phyloP scores from a whole-genome alignment of 306 rosid species.

The Cucurbita maxima region DNA sequence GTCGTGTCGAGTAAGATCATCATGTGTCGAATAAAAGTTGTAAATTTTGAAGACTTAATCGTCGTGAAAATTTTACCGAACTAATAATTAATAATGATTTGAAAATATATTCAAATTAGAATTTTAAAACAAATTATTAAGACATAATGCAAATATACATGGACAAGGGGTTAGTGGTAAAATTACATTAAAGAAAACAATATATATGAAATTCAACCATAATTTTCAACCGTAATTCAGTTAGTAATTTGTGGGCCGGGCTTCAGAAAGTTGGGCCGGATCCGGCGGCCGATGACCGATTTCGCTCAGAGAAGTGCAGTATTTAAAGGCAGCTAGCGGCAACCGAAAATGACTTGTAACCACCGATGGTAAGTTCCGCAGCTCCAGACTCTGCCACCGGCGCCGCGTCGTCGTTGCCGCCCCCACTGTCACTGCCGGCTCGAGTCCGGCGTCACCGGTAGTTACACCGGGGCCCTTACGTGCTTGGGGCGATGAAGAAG shows the following conservation, averaged over 20 bases:
- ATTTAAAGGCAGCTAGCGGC: neutral
- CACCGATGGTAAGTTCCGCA: neutral
- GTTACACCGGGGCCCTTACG: slow-evolving; percentile 4
- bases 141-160: no score
- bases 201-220: no score
- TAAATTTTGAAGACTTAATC: no score
- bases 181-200: no score
- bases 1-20: no score
- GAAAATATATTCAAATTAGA: no score
- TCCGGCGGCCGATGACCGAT: neutral
- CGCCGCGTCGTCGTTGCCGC: neutral
- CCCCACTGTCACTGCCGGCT: neutral
- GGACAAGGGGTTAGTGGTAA: no score
- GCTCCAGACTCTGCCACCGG: neutral
- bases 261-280: neutral
- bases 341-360: neutral
- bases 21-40: no score
- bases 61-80: no score
- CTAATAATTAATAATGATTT: no score
- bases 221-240: no score
- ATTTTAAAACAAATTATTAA: no score
- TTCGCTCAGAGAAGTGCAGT: neutral
- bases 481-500: slow-evolving; percentile 13
- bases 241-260: neutral
- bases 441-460: neutral